These are phyloP conservation scores for Picea glauca DNA, from an alignment of 75 land plant genomes.

Conservation along the genomic window DNA sequence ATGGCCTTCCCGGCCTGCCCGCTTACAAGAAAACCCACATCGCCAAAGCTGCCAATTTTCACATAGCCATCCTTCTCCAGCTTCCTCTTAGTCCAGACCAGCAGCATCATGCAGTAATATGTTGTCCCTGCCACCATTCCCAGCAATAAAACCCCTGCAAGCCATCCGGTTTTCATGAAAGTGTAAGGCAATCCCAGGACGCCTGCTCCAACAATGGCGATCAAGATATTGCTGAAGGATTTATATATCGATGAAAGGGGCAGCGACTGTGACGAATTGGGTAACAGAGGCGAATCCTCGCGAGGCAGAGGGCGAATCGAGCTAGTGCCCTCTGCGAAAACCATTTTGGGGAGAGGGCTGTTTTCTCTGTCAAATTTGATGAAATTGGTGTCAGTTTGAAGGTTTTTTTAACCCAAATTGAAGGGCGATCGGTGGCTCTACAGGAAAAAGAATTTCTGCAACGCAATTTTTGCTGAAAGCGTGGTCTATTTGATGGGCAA, in stretches of 20 bases:
- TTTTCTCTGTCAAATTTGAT: too few relatives aligned
- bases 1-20: constrained; percentile 54
- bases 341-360: not conserved
- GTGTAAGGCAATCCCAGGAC: constrained; percentile 92
- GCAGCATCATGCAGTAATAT: too few relatives aligned
- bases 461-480: too few relatives aligned
- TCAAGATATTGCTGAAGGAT: constrained; percentile 88
- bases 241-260: constrained; percentile 58
- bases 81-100: constrained; percentile 46
- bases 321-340: not conserved
- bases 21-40: constrained; percentile 59
- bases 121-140: too few relatives aligned
- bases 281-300: constrained; percentile 37
- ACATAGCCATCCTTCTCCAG: constrained; percentile 29
- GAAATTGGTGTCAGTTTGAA: not conserved
- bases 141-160: constrained; percentile 1
- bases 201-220: constrained; percentile 87
- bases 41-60: constrained; percentile 64
- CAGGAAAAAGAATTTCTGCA: too few relatives aligned
- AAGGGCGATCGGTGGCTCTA: too few relatives aligned
- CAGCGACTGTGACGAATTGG: not conserved
- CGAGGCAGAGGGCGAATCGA: not conserved
- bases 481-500: too few relatives aligned
- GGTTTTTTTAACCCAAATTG: too few relatives aligned
- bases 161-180: constrained; percentile 81